Base-by-base conservation (phyloP, 306 rosid genomes). In the Prunus campanulata region DNA sequence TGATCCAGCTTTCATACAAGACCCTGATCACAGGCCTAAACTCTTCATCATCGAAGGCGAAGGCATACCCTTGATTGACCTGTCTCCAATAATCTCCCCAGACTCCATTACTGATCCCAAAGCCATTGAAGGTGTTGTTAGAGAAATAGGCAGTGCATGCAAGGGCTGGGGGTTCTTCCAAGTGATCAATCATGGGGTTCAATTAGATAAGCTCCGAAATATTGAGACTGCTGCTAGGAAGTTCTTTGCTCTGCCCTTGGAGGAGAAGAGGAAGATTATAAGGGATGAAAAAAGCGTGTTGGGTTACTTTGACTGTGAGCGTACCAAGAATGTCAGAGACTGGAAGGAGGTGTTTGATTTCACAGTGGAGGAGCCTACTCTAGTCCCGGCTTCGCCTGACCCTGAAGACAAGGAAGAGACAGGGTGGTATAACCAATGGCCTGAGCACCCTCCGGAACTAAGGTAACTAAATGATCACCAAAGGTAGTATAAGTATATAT, bases 301-400 rank as follows among this genome's bases (percentile, higher is more conserved):
- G 14, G 94, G 94, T 8, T 91, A 91, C 32, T 79, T 59, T 19
- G 92, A 91, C n/a, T 68, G 54, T 1, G 94, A 91, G 16, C 75
- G 76, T 15, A 87, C 94, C 3, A 89, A 89, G 77, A 89, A 91
- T 10, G 82, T 89, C 1, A 84, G 93, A n/a, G 93, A 91, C 44
- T 87, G 96, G 92, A 90, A 87, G 59, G 91, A 90, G 66, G 90
- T 81, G 6, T 86, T 88, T 78, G 92, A 90, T 83, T 78, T 84
- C 56, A 9, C 29, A 2, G 71, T 80, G 25, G 63, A 56, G 47
- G 87, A 81, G 0, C 88, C 92, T 2, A 81, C 86, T 19, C 3
- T 76, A 3, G 3, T 79, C 19, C 83, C 92, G 12, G 30, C 74
- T 16, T 84, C 84, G 12, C 70, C 81, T 22, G 82, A 84, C 5